Base-by-base conservation (phyloP, 768 basidiomycete genomes). In the Leccinum imitatum region DNA sequence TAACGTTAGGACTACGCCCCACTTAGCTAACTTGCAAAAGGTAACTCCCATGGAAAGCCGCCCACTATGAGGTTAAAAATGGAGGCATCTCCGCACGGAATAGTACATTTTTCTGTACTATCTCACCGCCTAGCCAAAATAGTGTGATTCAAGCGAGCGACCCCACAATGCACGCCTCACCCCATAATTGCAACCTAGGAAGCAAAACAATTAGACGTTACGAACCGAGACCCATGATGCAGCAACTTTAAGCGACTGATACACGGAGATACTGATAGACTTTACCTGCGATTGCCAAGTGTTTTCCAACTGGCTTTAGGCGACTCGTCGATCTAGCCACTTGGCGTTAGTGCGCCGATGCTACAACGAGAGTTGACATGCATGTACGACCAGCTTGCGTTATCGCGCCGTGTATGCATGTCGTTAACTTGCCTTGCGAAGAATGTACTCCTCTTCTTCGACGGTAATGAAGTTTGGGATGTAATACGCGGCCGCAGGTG, bases 221-320 rank as follows among this genome's bases (percentile, higher is more conserved):
- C 19, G 44, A 60, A 61, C 30, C 33, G 47, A 41, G 15, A 51
- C 14, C 47, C 44, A 19, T 46, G 19, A 46, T 46, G 44, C 44
- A 48, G 23, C n/a, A 21, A 35, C 33, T 35, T 35, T 35, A 57
- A 64, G 58, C 17, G 58, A 35, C 33, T 48, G 15, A 50, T 39
- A 47, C 41, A n/a, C 52, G 37, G 44, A 19, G 46, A 57, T 35
- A 58, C 10, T 35, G 51, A 53, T 50, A 21, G 21, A 10, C 17
- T 25, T 30, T 47, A 54, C 68, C 63, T 60, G 52, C 64, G 64
- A 30, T 59, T 62, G 15, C 60, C 63, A 56, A 75, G 84, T 13
- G 79, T 82, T 71, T 87, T 94, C 93, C 93, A 95, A 70, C 84
- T 89, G 27, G 84, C 86, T 65, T 84, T 85, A n/a, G 93, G 89